Base-by-base conservation (phyloP, 2,329 filamentous ascomycete species). In the Colletotrichum gigasporum region DNA sequence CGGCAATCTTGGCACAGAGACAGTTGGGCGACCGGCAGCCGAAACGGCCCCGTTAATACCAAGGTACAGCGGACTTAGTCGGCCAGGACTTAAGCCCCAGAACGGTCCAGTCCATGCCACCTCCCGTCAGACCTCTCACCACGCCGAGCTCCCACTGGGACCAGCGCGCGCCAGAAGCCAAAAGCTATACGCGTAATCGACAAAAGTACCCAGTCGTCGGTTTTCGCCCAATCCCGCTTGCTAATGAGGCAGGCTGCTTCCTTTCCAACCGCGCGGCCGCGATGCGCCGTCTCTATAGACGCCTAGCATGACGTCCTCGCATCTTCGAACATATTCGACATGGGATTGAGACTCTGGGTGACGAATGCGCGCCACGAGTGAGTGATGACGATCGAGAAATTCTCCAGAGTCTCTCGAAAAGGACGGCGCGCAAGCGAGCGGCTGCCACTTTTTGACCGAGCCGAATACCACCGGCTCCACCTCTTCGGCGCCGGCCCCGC, bases 31-130 rank as follows among this genome's bases (percentile, higher is more conserved):
- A 32, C 14, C 30, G 35, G 10, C 34, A 28, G 53, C 59, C 61
- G 61, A 64, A 45, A 12, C 61, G 61, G 61, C 32, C 11, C 61
- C 61, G 61, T 57, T 5, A 8, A 18, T 28, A 10, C n/a, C n/a
- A 32, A 20, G 39, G n/a, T 16, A 20, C 10, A 12, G 16, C 61
- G 61, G 61, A 64, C 41, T 61, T 64, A 61, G 41, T 64, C 47
- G 61, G 61, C 41, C 16, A 60, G 55, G 61, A 64, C 41, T 64
- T 64, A 61, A 64, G 56, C 55, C 55, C 55, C 47, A 60, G 16
- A 14, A 30, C 26, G 35, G 22, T 26, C 42, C 35, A 44, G 22
- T 26, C 42, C 35, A 44, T 58, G n/a, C 44, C 37, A 44, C 5
- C n/a, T n/a, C 10, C 18, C 12, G 24, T 28, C 28, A 7, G 11